phyloP scores from a whole-genome alignment of 1,284 basidiomycete species.

The Lignosus rhinocerotis region DNA sequence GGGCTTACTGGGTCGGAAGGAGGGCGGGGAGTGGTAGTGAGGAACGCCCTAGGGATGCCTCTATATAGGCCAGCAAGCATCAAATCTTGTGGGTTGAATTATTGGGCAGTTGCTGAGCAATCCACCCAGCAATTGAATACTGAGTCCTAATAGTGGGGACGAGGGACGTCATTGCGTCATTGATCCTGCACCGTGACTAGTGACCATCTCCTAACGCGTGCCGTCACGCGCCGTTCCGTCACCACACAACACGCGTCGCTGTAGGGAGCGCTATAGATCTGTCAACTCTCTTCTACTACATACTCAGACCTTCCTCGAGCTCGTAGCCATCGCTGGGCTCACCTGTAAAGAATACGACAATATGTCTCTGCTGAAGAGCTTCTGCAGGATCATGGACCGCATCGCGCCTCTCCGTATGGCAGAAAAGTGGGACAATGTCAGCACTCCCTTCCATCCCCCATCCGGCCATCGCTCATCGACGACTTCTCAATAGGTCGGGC shows the following conservation, averaged over 20 bases:
- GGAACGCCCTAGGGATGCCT: slow-evolving; percentile 16
- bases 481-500: slow-evolving; percentile 64
- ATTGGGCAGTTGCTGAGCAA: slow-evolving; percentile 18
- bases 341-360: background rate
- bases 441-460: slow-evolving; percentile 29
- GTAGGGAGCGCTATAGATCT: too few relatives aligned
- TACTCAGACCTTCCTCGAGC: background rate
- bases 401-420: slow-evolving; percentile 86
- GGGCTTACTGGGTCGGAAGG: slow-evolving; percentile 29
- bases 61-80: slow-evolving; percentile 33
- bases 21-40: slow-evolving; percentile 25
- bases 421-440: slow-evolving; percentile 89
- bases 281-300: background rate
- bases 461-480: slow-evolving; percentile 17
- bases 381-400: slow-evolving; percentile 68
- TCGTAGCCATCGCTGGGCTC: background rate
- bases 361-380: slow-evolving; percentile 48
- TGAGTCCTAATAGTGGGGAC: too few relatives aligned
- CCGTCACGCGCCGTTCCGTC: slow-evolving; percentile 12
- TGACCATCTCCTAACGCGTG: slow-evolving; percentile 10
- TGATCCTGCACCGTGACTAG: too few relatives aligned
- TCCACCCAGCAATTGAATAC: background rate
- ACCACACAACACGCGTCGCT: too few relatives aligned
- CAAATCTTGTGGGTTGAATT: slow-evolving; percentile 1
- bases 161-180: slow-evolving; percentile 19